Base-by-base conservation (phyloP, 352 stramenopile species). In the Phytophthora pinifolia region DNA sequence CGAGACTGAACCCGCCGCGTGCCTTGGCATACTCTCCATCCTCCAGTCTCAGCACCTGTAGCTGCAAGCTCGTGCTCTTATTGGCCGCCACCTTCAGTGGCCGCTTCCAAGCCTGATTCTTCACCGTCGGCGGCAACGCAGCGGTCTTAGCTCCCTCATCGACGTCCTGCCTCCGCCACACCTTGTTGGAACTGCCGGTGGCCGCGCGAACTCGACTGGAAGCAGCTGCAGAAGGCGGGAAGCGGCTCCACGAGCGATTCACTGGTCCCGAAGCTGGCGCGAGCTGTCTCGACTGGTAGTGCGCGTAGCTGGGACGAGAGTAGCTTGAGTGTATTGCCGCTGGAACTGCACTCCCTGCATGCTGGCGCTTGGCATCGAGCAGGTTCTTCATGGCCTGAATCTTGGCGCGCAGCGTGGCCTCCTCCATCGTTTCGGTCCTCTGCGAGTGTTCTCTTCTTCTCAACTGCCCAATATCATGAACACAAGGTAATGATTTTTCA, bases 351-450 rank as follows among this genome's bases (percentile, higher is more conserved):
- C 8, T 12, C 9, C 35, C 18, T 18, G 9, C 30, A 14, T 37
- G 42, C 34, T 65, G 55, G 41, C 69, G 43, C 44, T 79, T 83
- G n/a, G 51, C 78, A 27, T 81, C 72, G 47, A 93, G 52, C 15
- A 91, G 59, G 55, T 89, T 93, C 59, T 82, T 86, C 65, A 93
- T 83, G 27, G 83, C 83, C 62, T 89, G 79, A 65, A 93, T 93
- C 51, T 89, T 89, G 44, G 83, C 80, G 41, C 81, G 80, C 64
- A 93, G 57, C 45, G 75, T 78, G 5, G 72, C 80, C 55, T 91
- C 80, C 54, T 93, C 83, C 67, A 88, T 83, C 59, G 45, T 46
- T 25, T 46, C 31, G 30, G 20, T 22, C 27, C 41, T 62, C 36
- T 18, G 50, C 32, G 22, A 29, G 25, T 29, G 2, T 18, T 41